phyloP scores from a whole-genome alignment of 345 rosid species.

The Clausena lansium region DNA sequence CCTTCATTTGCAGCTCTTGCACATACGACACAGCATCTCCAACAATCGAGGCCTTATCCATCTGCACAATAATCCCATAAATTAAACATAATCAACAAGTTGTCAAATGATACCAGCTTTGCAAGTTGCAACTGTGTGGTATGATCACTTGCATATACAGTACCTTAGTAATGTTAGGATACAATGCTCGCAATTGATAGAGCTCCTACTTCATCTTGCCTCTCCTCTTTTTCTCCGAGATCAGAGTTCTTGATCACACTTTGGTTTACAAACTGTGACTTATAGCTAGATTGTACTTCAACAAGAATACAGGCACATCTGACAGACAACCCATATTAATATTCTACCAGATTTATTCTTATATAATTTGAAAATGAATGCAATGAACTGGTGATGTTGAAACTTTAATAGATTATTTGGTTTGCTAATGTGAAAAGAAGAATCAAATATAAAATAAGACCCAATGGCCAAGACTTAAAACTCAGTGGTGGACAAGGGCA shows the following conservation, averaged over 20 bases:
- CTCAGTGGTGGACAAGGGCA: too few species aligned
- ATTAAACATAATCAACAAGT: neutral
- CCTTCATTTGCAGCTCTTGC: conserved; percentile 70
- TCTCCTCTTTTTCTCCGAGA: conserved; percentile 71
- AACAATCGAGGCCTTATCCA: conserved; percentile 94
- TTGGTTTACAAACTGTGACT: conserved; percentile 19
- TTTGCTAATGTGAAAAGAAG: too few species aligned
- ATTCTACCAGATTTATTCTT: too few species aligned
- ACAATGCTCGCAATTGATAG: conserved; percentile 74
- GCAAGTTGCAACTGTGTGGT: too few species aligned
- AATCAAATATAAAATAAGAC: too few species aligned
- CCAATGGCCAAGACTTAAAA: too few species aligned
- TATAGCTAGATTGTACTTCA: too few species aligned
- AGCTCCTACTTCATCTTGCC: conserved; percentile 90
- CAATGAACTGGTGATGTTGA: too few species aligned
- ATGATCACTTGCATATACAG: neutral
- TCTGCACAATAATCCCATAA: conserved; percentile 34
- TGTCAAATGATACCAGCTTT: neutral
- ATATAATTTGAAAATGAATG: too few species aligned
- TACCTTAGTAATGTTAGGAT: conserved; percentile 94
- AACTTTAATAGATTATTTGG: too few species aligned
- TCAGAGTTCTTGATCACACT: conserved; percentile 62
- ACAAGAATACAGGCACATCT: too few species aligned
- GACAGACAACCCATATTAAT: too few species aligned
- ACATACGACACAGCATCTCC: conserved; percentile 78